These are phyloP conservation scores for Populus hybrid DNA, from an alignment of 441 rosid species.

Conservation along the genomic window DNA sequence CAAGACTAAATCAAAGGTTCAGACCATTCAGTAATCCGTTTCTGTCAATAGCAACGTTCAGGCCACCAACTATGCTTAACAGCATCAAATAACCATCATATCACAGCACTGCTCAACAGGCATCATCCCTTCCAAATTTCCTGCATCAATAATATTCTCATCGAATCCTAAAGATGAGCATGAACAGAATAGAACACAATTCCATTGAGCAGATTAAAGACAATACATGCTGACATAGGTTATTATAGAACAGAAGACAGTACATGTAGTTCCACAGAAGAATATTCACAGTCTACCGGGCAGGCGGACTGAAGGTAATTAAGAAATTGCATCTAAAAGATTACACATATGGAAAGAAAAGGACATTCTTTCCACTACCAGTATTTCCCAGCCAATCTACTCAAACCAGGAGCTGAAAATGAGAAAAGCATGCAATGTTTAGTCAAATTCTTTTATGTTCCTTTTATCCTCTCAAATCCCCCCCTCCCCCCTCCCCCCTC, in stretches of 20 bases:
- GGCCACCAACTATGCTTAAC: neutral
- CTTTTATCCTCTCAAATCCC: constrained; percentile 13
- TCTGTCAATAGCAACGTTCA: neutral
- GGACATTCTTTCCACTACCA: neutral
- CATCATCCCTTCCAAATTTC: neutral
- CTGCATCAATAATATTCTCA: neutral
- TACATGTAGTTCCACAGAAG: constrained; percentile 11
- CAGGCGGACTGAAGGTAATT: constrained; percentile 17
- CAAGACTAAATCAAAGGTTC: no score
- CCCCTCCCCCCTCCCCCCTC: constrained; percentile 2
- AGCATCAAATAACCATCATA: neutral
- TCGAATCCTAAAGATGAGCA: neutral
- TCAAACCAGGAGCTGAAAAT: neutral
- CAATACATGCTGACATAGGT: neutral
- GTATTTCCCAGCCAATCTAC: constrained; percentile 16
- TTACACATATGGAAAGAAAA: constrained; percentile 19
- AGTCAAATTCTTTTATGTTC: constrained; percentile 20
- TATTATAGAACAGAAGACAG: neutral
- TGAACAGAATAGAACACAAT: neutral
- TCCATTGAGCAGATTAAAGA: neutral
- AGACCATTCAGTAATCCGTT: neutral
- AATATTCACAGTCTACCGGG: constrained; percentile 13
- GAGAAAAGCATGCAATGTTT: constrained; percentile 20
- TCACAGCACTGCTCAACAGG: neutral
- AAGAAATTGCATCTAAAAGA: constrained; percentile 12